Base-by-base conservation (phyloP, 2,329 filamentous ascomycete species). In the Paecilomyces dactylethromorphus region DNA sequence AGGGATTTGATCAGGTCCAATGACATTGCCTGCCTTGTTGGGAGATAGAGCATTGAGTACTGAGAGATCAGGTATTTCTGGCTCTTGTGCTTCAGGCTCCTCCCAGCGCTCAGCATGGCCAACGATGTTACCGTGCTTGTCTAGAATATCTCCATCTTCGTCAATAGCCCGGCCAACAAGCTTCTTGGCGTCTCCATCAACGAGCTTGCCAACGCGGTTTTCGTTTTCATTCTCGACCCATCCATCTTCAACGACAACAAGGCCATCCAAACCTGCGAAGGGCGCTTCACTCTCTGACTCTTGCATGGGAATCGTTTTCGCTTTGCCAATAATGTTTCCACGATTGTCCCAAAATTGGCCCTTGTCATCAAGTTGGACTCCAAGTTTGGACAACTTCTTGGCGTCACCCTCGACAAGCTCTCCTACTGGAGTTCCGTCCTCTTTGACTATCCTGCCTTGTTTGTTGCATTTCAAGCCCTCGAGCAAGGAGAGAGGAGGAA, bases 271-370 rank as follows among this genome's bases (percentile, higher is more conserved):
- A 13, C 78, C 79, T 15, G 79, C 71, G 56, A 82, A 75, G 7
- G 74, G 72, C 6, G 73, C 71, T 59, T 78, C 76, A 3, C 71
- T 66, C 13, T 74, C 73, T 13, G 68, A 64, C 0, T 78, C 76
- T 58, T 76, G 71, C 15, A 73, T 57, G 3, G 74, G 71, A 2
- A 76, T 64, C 0, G 74, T 71, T 61, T 83, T 78, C 62, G 86
- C 83, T 62, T 82, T 82, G 49, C 85, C 86, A 61, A 88, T 80
- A 62, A 88, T 78, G 51, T 86, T 85, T 52, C 85, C 85, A 53
- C 84, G 81, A 69, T 81, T 84, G 69, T 87, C 85, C 67, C 87
- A 78, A 58, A 88, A 83, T 66, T 87, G 85, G 21, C 85, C 85
- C 71, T 86, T 78, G 60, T 80, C 81, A 63, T 88, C 86, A 24